phyloP scores from a whole-genome alignment of 2,329 filamentous ascomycete species.

The Balansia obtecta region DNA sequence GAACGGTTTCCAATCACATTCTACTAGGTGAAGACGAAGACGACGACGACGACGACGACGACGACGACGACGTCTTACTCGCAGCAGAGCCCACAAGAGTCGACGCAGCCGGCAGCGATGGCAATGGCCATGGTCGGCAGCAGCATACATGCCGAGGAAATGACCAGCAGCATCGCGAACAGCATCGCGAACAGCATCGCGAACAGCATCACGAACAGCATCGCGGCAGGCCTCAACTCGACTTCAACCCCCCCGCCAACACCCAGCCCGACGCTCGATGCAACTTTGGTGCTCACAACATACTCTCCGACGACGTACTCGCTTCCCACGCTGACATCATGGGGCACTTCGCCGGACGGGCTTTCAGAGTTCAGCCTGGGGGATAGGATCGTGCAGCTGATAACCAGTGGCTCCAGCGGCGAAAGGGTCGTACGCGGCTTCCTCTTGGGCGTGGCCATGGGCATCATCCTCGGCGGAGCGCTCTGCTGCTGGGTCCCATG shows the following conservation, averaged over 20 bases:
- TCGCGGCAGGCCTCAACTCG: not conserved
- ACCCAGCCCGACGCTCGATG: not conserved
- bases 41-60: too few relatives aligned
- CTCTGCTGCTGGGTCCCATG: constrained; percentile 23
- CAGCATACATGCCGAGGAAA: not conserved
- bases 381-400: constrained; percentile 16
- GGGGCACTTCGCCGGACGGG: not conserved
- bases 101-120: not conserved
- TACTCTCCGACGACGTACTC: constrained; percentile 2
- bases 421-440: constrained; percentile 22
- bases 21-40: not conserved
- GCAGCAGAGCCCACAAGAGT: constrained; percentile 1
- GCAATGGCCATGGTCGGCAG: not conserved
- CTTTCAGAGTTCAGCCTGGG: constrained; percentile 13
- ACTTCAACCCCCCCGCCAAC: not conserved
- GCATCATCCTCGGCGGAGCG: constrained; percentile 19
- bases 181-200: not conserved
- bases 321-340: constrained; percentile 7
- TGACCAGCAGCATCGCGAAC: not conserved
- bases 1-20: not conserved
- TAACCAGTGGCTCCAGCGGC: constrained; percentile 17
- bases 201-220: not conserved
- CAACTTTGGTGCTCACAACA: not conserved
- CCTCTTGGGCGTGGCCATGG: constrained; percentile 20
- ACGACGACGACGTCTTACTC: not conserved